Evolutionary conservation across 148 eudicot species (phyloP), one percentile per base, ranked within the genome.

Genomic region (Nyssa sinensis): DNA sequence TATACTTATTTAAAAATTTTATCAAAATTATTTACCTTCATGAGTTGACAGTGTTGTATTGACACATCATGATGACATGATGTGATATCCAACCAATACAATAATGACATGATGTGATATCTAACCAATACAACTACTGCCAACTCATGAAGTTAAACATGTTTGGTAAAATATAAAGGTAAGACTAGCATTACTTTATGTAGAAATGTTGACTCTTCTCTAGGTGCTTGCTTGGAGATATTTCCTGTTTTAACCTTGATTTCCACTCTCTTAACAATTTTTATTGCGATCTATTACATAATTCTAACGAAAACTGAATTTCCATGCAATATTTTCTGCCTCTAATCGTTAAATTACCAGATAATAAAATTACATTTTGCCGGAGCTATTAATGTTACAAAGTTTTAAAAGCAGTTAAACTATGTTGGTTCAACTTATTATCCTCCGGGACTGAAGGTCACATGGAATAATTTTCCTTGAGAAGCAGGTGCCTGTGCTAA

Each of bases 331-430:
- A 13, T 11, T 11, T 11, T 13, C 17, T 19, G 51, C 0, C 16
- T 44, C 3, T 44, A 44, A 11, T 44, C 51, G 6, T 53, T 55
- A 55, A 55, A 55, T 1, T 55, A 30, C n/a, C n/a, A n/a, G n/a
- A 65, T 33, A n/a, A 24, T 35, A 37, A 58, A 71, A 71, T 71
- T 58, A 62, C 74, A 10, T 59, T 58, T 58, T 59, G n/a, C 64
- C 9, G 53, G 65, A 59, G 64, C 64, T 23, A 33, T 59, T 27
- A 11, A 71, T 19, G 44, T 59, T 58, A 71, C 65, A 33, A 59
- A 59, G 58, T 10, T 34, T 24, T 11, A 59, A 23, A 61, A 33
- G 34, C 24, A 34, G 17, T 51, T 12, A 23, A 71, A 47, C 25
- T 34, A 16, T 3, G 13, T 19, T 14, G 21, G 4, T 53, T 53